A percentile compares a stretch with the other conserved stretches of the same genome.
Evolutionary conservation across 495 filamentous ascomycete genomes (phyloP).

Genomic region (Xylaria curta): DNA sequence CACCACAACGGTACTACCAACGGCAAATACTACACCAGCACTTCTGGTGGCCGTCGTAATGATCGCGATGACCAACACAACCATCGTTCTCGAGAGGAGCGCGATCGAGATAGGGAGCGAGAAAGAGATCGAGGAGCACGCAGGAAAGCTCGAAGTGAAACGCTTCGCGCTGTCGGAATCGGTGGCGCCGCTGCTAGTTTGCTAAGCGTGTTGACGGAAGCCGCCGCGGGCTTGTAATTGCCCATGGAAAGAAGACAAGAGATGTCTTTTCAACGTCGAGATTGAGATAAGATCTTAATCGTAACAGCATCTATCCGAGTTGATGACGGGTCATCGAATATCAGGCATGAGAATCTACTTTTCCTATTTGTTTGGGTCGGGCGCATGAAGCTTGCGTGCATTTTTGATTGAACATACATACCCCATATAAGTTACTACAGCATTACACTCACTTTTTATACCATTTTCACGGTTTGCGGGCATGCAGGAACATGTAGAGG

Average conservation of each 20-base stretch:
- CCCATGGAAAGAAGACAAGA: not conserved
- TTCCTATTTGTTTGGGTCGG: not conserved
- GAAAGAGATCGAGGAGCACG: slow-evolving; percentile 35
- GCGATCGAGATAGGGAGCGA: slow-evolving; percentile 22
- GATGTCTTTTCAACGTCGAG: not conserved
- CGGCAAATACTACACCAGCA: slow-evolving; percentile 16
- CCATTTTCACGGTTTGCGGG: not conserved
- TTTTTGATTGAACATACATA: slow-evolving; percentile 3
- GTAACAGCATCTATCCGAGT: no score
- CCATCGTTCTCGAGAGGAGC: slow-evolving; percentile 1
- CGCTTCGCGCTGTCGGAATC: slow-evolving; percentile 54
- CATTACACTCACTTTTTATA: not conserved
- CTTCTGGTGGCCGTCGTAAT: slow-evolving; percentile 6
- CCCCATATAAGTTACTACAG: not conserved
- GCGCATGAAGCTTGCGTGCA: not conserved
- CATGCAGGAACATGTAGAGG: not conserved
- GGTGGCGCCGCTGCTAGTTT: slow-evolving; percentile 59
- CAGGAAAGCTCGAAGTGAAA: slow-evolving; percentile 48
- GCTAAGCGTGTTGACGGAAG: slow-evolving; percentile 58
- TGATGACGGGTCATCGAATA: not conserved
- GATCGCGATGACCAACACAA: slow-evolving; percentile 19
- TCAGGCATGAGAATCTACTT: not conserved
- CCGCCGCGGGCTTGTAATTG: slow-evolving; percentile 42
- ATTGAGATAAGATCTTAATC: not conserved
- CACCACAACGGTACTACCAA: slow-evolving; percentile 28